A percentile compares a stretch with the other conserved stretches of the same genome.
Evolutionary conservation across 352 stramenopile genomes (phyloP).

Genomic region (Saprolegnia diclina): DNA sequence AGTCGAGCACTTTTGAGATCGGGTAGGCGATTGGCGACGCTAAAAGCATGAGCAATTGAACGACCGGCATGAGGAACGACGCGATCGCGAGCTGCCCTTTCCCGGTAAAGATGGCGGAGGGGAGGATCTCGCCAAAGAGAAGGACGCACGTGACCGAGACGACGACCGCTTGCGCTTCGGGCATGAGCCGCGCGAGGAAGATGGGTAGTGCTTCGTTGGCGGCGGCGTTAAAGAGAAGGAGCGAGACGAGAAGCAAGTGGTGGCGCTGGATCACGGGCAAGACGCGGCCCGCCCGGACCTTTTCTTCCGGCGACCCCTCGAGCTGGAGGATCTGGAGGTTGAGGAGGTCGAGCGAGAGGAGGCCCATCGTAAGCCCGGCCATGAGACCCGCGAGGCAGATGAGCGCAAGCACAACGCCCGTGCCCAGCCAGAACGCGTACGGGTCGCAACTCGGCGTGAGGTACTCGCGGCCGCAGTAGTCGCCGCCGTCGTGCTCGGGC

Average conservation of each 20-base stretch:
- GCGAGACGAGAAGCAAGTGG: conserved; percentile 91
- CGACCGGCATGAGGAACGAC: conserved; percentile 65
- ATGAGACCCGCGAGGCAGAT: conserved; percentile 56
- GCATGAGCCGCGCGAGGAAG: conserved; percentile 89
- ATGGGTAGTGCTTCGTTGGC: conserved; percentile 93
- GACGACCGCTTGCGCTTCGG: conserved; percentile 85
- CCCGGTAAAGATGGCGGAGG: conserved; percentile 92
- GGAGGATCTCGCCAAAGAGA: conserved; percentile 96
- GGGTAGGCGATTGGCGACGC: conserved; percentile 87
- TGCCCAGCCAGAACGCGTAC: conserved; percentile 53
- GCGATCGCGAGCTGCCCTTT: conserved; percentile 90
- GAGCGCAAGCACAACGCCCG: conserved; percentile 41
- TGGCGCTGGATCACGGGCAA: conserved; percentile 86
- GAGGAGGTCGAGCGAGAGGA: conserved; percentile 73
- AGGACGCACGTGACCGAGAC: conserved; percentile 94
- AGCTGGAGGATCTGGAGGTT: conserved; percentile 76
- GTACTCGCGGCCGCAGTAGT: conserved; percentile 40
- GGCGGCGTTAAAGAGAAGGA: conserved; percentile 91
- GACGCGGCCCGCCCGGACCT: conserved; percentile 65
- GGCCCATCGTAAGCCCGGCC: conserved; percentile 70
- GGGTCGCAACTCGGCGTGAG: conserved; percentile 61
- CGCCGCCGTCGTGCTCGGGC: background rate
- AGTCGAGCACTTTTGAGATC: conserved; percentile 88
- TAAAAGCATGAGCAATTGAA: conserved; percentile 85
- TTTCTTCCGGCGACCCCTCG: conserved; percentile 61